Conservation (phyloP, 192 early-diverging fungal species). For the Entomortierella parvispora region DNA sequence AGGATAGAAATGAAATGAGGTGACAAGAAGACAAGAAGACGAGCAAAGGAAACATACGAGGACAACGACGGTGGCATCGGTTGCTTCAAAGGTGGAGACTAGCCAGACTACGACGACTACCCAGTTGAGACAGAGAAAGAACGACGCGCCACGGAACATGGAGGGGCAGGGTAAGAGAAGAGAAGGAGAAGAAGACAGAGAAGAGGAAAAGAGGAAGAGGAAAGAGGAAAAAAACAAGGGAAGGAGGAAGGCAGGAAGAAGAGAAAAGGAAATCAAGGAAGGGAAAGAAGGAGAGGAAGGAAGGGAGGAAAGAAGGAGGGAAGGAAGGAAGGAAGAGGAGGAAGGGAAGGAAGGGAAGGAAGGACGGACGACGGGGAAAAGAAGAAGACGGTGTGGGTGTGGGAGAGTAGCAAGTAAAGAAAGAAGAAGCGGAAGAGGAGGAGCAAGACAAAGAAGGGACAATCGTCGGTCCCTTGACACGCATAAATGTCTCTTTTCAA, state of each 20-base stretch:
- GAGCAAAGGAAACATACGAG: conserved; percentile 31
- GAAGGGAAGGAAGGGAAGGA: neutral
- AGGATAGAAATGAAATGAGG: neutral
- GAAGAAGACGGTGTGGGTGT: neutral
- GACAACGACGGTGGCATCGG: conserved; percentile 49
- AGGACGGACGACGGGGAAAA: neutral
- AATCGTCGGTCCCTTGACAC: no score
- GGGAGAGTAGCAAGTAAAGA: no score
- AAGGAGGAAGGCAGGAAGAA: neutral
- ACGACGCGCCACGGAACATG: conserved; percentile 47
- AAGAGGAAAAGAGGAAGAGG: neutral
- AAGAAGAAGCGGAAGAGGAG: no score
- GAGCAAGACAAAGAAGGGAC: no score
- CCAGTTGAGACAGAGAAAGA: conserved; percentile 37
- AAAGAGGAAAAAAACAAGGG: neutral
- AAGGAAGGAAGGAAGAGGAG: neutral
- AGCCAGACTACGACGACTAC: conserved; percentile 37
- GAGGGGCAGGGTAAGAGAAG: neutral
- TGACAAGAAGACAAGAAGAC: no score
- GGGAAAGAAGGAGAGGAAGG: neutral
- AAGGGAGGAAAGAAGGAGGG: neutral
- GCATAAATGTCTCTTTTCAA: no score
- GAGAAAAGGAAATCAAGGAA: neutral
- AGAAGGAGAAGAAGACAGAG: neutral
- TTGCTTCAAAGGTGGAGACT: conserved; percentile 29